A percentile compares a stretch with the other conserved stretches of the same genome.
Evolutionary conservation across 805 yeast species (phyloP).

Genomic region (Torulaspora delbrueckii): DNA sequence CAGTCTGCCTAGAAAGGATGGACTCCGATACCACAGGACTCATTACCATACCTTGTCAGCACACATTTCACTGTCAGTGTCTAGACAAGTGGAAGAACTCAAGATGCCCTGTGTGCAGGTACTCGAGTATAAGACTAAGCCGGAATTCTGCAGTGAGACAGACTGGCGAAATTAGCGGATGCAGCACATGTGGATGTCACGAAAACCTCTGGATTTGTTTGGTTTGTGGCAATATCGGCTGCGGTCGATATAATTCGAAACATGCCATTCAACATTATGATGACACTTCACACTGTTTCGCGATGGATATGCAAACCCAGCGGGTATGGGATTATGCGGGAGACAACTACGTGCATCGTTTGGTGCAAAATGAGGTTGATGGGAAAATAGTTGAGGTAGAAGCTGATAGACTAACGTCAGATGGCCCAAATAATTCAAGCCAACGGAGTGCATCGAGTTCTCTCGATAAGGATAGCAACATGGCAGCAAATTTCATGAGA

Average conservation of each 20-base stretch:
- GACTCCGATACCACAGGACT: conserved; percentile 77
- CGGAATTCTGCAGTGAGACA: conserved; percentile 28
- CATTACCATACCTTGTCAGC: conserved; percentile 86
- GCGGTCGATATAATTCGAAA: conserved; percentile 79
- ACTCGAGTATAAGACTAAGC: conserved; percentile 45
- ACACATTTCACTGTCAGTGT: conserved; percentile 87
- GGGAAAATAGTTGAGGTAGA: conserved; percentile 84
- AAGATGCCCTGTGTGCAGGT: conserved; percentile 86
- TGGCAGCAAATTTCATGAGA: conserved; percentile 28
- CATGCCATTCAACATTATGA: conserved; percentile 84
- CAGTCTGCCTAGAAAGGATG: conserved; percentile 86
- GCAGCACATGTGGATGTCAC: conserved; percentile 53
- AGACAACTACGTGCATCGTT: conserved; percentile 82
- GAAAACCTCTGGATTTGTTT: conserved; percentile 83
- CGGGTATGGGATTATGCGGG: conserved; percentile 95
- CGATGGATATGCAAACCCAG: conserved; percentile 80
- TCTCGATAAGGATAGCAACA: conserved; percentile 14
- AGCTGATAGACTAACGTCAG: conserved; percentile 17
- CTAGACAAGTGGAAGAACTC: conserved; percentile 85
- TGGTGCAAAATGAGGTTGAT: conserved; percentile 78
- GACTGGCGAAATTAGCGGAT: conserved; percentile 33
- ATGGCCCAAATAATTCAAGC: neutral
- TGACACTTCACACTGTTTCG: conserved; percentile 76
- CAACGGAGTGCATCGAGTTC: neutral
- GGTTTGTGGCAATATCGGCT: conserved; percentile 87